phyloP scores from a whole-genome alignment of 495 filamentous ascomycete genomes.

The Trichodelitschia bisporula region DNA sequence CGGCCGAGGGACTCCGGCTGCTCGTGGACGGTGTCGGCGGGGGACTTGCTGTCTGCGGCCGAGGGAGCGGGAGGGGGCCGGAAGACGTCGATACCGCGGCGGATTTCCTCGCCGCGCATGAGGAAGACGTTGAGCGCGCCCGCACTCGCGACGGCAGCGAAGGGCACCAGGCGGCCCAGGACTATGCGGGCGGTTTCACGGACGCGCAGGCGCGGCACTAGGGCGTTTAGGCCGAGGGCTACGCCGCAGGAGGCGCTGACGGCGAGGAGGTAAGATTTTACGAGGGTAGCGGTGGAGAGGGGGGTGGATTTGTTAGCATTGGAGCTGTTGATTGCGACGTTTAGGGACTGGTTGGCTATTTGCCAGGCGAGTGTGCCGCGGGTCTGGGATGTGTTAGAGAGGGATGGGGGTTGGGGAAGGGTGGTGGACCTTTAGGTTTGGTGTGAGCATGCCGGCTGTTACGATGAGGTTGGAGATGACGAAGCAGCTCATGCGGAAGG shows the following conservation, averaged over 20 bases:
- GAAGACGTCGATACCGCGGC: conserved; percentile 84
- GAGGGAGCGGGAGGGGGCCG: conserved; percentile 47
- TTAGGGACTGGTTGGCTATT: conserved; percentile 87
- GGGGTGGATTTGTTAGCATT: conserved; percentile 95
- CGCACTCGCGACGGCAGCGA: conserved; percentile 78
- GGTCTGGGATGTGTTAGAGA: conserved; percentile 26
- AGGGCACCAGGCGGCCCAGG: conserved; percentile 67
- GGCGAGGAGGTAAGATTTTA: conserved; percentile 74
- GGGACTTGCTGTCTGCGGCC: too few species aligned
- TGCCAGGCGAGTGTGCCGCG: conserved; percentile 85
- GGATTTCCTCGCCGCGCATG: conserved; percentile 91
- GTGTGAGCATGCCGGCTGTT: conserved; percentile 95
- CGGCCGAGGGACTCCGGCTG: conserved; percentile 50
- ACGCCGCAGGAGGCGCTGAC: conserved; percentile 84
- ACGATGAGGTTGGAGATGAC: conserved; percentile 84
- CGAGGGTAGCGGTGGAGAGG: conserved; percentile 51
- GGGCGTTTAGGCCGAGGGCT: conserved; percentile 69
- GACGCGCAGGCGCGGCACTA: conserved; percentile 61
- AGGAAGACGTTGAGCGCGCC: conserved; percentile 86
- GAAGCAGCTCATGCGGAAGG: conserved; percentile 93
- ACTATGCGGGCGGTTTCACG: conserved; percentile 48
- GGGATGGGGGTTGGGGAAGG: conserved; percentile 1
- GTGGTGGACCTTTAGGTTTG: conserved; percentile 36
- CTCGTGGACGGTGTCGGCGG: too few species aligned
- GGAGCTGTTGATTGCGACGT: conserved; percentile 88